Evolutionary conservation across 345 rosid genomes (phyloP).

Genomic region (Streptanthus diversifolius): DNA sequence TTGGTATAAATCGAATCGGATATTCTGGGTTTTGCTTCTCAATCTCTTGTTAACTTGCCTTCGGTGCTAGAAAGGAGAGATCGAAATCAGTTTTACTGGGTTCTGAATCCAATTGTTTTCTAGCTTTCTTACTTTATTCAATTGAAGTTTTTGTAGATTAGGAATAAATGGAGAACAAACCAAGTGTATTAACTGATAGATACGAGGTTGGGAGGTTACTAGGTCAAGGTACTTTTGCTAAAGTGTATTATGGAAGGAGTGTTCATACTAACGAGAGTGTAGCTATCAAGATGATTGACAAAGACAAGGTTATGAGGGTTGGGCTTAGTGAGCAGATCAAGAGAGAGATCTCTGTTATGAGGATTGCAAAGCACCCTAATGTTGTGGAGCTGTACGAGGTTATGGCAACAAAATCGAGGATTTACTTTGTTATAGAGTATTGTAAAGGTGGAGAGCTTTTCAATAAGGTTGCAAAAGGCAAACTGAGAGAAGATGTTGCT

Average conservation of each 20-base stretch:
- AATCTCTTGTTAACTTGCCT: background rate
- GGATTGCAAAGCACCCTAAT: constrained; percentile 63
- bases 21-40: background rate
- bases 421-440: constrained; percentile 63
- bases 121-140: background rate
- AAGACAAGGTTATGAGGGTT: constrained; percentile 56
- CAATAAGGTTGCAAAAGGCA: constrained; percentile 59
- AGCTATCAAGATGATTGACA: constrained; percentile 71
- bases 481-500: constrained; percentile 56
- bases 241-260: constrained; percentile 68
- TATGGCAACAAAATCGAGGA: constrained; percentile 70
- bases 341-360: constrained; percentile 77
- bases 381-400: constrained; percentile 64
- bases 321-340: constrained; percentile 67
- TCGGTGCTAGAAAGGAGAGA: background rate
- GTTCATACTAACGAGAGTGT: constrained; percentile 49
- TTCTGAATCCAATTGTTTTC: background rate
- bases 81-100: background rate
- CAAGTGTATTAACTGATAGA: constrained; percentile 56
- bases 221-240: constrained; percentile 84
- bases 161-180: constrained; percentile 81
- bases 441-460: constrained; percentile 85
- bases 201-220: constrained; percentile 66
- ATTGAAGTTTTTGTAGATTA: constrained; percentile 12
- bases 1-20: background rate